phyloP scores from a whole-genome alignment of 345 rosid genomes.

The Hibiscus trionum region DNA sequence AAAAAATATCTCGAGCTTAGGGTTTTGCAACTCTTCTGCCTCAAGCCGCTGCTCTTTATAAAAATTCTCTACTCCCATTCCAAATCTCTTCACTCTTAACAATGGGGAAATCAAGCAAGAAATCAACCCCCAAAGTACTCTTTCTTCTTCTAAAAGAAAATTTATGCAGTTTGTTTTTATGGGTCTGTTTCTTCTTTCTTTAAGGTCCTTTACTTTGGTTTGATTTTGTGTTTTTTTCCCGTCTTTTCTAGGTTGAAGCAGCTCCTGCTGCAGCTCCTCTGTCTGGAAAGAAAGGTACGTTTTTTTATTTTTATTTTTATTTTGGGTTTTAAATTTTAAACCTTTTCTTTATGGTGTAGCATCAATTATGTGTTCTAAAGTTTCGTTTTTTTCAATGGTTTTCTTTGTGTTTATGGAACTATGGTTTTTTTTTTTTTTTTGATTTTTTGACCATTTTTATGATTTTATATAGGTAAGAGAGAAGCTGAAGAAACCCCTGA shows the following conservation, averaged over 20 bases:
- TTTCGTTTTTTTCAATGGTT: not conserved
- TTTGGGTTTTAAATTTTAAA: not conserved
- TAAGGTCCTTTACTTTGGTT: not conserved
- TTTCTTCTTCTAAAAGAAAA: not conserved
- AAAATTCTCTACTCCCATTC: no score
- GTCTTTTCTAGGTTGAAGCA: slow-evolving; percentile 3
- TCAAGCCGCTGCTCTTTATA: not conserved
- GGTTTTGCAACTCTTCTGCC: not conserved
- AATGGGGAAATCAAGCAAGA: slow-evolving; percentile 14
- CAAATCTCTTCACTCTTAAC: not conserved
- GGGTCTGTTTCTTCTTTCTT: not conserved
- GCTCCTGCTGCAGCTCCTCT: slow-evolving; percentile 4
- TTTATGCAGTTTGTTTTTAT: not conserved
- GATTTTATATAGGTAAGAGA: slow-evolving; percentile 7
- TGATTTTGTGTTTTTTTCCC: not conserved
- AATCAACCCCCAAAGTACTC: slow-evolving; percentile 1
- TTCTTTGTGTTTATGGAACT: not conserved
- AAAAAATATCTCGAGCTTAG: not conserved
- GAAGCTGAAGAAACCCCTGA: slow-evolving; percentile 4
- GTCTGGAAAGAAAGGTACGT: slow-evolving; percentile 7
- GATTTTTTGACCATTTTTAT: not conserved
- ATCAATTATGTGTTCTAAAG: not conserved
- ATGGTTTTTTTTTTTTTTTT: not conserved
- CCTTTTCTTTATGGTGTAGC: not conserved
- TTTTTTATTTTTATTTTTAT: not conserved